Conservation (phyloP, 202 grass and related monocot species). For the Setaria viridis region DNA sequence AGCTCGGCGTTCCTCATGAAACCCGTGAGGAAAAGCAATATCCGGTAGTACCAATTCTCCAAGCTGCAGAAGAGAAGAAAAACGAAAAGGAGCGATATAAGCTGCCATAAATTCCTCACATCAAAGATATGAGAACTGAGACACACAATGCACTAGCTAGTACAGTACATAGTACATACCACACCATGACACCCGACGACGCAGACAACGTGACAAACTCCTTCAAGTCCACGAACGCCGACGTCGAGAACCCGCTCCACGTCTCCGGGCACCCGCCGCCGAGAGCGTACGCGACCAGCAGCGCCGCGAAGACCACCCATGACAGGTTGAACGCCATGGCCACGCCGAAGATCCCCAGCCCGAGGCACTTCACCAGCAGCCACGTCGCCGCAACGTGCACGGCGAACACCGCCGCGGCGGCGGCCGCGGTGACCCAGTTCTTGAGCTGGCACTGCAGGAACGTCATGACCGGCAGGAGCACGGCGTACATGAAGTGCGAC, state of each 20-base stretch:
- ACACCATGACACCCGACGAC: conserved; percentile 77
- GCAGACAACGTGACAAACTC: conserved; percentile 65
- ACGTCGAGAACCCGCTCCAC: conserved; percentile 68
- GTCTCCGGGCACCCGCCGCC: conserved; percentile 59
- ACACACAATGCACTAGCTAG: background rate
- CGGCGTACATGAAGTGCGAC: conserved; percentile 48
- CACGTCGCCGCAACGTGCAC: conserved; percentile 60
- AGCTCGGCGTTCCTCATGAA: conserved; percentile 60
- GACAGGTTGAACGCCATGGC: conserved; percentile 40
- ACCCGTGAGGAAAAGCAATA: conserved; percentile 68
- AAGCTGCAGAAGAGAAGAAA: conserved; percentile 47
- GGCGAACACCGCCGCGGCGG: conserved; percentile 34
- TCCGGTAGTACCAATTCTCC: conserved; percentile 80
- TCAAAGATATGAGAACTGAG: background rate
- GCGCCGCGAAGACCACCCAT: conserved; percentile 34
- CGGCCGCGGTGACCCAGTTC: conserved; percentile 59
- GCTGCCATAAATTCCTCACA: background rate
- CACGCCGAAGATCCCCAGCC: conserved; percentile 49
- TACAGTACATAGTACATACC: conserved; percentile 33
- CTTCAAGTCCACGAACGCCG: conserved; percentile 59
- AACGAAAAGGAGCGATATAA: background rate
- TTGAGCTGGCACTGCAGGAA: conserved; percentile 81
- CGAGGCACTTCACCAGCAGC: conserved; percentile 49
- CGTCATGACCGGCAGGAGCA: conserved; percentile 55
- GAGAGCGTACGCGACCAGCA: conserved; percentile 49